phyloP scores from a whole-genome alignment of 1,284 basidiomycete species.

The Chalciporus sp. region DNA sequence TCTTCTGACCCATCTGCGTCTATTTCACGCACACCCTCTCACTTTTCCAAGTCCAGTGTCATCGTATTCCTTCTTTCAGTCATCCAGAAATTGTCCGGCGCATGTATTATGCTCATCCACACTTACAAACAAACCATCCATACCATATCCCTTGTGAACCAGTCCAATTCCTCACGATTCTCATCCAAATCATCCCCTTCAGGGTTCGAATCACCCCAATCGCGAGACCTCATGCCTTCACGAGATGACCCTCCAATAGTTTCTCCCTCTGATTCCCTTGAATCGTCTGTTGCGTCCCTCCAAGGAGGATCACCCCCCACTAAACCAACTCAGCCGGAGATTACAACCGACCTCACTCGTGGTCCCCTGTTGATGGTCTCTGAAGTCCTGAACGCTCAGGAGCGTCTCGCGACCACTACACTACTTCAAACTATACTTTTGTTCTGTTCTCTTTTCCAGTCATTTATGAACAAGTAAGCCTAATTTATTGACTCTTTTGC shows the following conservation, averaged over 20 bases:
- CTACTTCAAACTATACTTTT: constrained; percentile 42
- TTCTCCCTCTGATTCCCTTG: constrained; percentile 17
- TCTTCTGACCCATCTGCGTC: constrained; percentile 25
- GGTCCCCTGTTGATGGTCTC: constrained; percentile 47
- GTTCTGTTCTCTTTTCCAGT: constrained; percentile 39
- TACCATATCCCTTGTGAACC: constrained; percentile 69
- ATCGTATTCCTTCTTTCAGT: constrained; percentile 70
- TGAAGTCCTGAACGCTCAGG: constrained; percentile 49
- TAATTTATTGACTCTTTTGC: background rate
- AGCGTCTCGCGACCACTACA: constrained; percentile 48
- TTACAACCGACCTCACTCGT: constrained; percentile 24
- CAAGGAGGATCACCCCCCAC: constrained; percentile 12
- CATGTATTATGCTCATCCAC: constrained; percentile 65
- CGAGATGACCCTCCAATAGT: constrained; percentile 4
- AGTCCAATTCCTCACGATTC: constrained; percentile 34
- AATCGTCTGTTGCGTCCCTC: constrained; percentile 17
- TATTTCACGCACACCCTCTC: constrained; percentile 30
- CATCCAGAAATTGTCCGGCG: constrained; percentile 69
- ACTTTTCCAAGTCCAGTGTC: constrained; percentile 56
- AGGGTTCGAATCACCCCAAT: constrained; percentile 3
- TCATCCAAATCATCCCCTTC: constrained; percentile 6
- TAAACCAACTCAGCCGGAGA: constrained; percentile 5
- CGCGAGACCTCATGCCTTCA: constrained; percentile 9
- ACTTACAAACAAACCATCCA: constrained; percentile 64
- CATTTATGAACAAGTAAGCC: constrained; percentile 56